Conservation (phyloP, 352 stramenopile species). For the Pythium monospermum region DNA sequence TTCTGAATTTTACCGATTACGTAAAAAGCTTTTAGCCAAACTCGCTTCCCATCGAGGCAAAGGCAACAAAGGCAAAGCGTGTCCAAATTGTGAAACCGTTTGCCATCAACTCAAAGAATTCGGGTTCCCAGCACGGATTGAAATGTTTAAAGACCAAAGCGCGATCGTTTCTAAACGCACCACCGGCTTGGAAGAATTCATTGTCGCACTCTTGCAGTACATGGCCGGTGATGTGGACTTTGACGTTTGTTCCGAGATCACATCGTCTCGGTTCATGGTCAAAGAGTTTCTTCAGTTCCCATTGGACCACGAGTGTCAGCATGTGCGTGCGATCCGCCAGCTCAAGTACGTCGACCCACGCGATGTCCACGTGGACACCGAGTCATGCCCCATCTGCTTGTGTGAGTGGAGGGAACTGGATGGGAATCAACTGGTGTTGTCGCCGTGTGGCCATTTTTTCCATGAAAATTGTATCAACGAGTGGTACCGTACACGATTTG, state of each 20-base stretch:
- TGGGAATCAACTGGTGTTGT: slow-evolving; percentile 76
- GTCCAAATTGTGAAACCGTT: slow-evolving; percentile 47
- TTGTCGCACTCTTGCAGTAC: slow-evolving; percentile 69
- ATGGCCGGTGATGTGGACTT: slow-evolving; percentile 44
- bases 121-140: slow-evolving; percentile 62
- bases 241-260: slow-evolving; percentile 61
- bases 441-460: slow-evolving; percentile 81
- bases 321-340: slow-evolving; percentile 73
- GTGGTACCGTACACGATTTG: slow-evolving; percentile 84
- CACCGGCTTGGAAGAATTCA: slow-evolving; percentile 69
- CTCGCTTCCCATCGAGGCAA: slow-evolving; percentile 53
- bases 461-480: slow-evolving; percentile 88
- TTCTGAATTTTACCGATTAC: slow-evolving; percentile 80
- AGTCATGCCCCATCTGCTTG: slow-evolving; percentile 79
- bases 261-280: slow-evolving; percentile 55
- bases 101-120: slow-evolving; percentile 61
- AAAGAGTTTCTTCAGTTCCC: slow-evolving; percentile 85
- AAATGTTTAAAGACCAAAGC: slow-evolving; percentile 68
- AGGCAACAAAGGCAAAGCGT: slow-evolving; percentile 49
- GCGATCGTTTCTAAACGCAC: slow-evolving; percentile 61
- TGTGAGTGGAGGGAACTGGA: slow-evolving; percentile 82
- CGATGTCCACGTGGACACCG: slow-evolving; percentile 75
- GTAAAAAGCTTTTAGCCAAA: slow-evolving; percentile 61
- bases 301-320: slow-evolving; percentile 73
- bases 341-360: slow-evolving; percentile 83